Evolutionary conservation across 2,329 filamentous ascomycete genomes (phyloP), one percentile per base, ranked within the genome.

Genomic region (Colletotrichum phormii): DNA sequence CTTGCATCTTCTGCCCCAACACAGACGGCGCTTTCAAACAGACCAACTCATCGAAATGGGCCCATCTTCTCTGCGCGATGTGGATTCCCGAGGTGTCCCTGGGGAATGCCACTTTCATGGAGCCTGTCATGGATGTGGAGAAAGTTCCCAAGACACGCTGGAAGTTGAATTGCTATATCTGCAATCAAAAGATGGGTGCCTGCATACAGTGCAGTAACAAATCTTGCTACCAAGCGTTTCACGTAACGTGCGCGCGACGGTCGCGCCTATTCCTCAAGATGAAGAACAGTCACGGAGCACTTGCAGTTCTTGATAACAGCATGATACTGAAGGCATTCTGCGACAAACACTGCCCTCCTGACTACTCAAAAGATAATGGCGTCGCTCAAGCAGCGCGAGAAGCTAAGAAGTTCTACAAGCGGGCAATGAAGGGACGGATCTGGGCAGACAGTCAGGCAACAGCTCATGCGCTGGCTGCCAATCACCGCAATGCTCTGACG

Each of bases 131-230:
- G 87, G 97, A 98, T 77, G 94, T 99, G 46, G 97, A 99, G 81
- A 98, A 98, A 82, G 96, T 99, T 3, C 97, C 97, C 0, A 97
- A 95, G 80, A 95, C 92, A 74, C 90, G 97, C 74, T 99, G 97
- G 97, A 97, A 94, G 81, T 86, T 98, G 79, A 92, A 90, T 53
- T 99, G 97, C 84, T 99, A 99, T 82, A 97, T 99, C 70, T 99
- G 97, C 84, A 93, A 95, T 76, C 97, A 99, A 83, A 93, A 92
- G 78, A 99, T 99, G 97, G 97, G 97, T 26, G 96, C 97, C 53
- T 98, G 96, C 82, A 98, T 99, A 73, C 97, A 99, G 82, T 99
- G 97, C 82, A 95, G 95, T 73, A 98, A 98, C 85, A 98, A 98
- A 83, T 94, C 93, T 74, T 99, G 97, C 82, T 99, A 97, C 80